Percentiles rank a stretch among this genome's conserved stretches.
Evolutionary conservation across 108 stramenopile genomes (phyloP).

Genomic region (Cyclotella baltica): DNA sequence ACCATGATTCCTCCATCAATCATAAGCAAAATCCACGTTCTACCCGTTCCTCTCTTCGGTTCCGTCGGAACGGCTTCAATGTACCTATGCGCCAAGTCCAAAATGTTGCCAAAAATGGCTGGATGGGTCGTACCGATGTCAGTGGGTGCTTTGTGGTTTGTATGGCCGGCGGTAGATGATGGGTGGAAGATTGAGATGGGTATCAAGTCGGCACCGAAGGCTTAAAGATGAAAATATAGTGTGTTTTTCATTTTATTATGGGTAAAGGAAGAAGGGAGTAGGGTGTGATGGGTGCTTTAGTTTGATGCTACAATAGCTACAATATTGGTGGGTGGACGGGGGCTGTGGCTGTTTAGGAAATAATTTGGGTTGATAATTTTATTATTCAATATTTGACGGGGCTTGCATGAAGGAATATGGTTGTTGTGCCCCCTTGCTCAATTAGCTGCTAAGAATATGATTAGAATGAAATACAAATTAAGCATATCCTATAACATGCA

Average conservation of each 20-base stretch:
- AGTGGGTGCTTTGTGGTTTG: slow-evolving; percentile 40
- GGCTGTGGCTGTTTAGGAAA: too few species aligned
- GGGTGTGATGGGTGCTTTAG: too few species aligned
- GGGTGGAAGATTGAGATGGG: slow-evolving; percentile 29
- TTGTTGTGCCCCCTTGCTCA: too few species aligned
- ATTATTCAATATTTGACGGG: too few species aligned
- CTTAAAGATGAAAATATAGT: background rate
- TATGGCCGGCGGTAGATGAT: slow-evolving; percentile 46
- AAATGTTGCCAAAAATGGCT: slow-evolving; percentile 14
- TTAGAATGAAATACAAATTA: too few species aligned
- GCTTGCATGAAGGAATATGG: too few species aligned
- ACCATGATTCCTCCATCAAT: background rate
- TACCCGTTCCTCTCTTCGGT: slow-evolving; percentile 43
- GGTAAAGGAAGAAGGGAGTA: too few species aligned
- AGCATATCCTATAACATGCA: too few species aligned
- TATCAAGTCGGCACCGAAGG: background rate
- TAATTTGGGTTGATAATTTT: too few species aligned
- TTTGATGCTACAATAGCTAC: too few species aligned
- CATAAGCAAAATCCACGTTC: background rate
- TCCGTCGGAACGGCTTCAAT: slow-evolving; percentile 19
- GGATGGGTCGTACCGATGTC: slow-evolving; percentile 25
- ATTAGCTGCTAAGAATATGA: too few species aligned
- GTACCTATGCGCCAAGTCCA: slow-evolving; percentile 25
- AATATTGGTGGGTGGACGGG: too few species aligned
- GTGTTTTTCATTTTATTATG: background rate